Conservation (phyloP, 169 alveolate genomes). For the Eimeria brunetti region DNA sequence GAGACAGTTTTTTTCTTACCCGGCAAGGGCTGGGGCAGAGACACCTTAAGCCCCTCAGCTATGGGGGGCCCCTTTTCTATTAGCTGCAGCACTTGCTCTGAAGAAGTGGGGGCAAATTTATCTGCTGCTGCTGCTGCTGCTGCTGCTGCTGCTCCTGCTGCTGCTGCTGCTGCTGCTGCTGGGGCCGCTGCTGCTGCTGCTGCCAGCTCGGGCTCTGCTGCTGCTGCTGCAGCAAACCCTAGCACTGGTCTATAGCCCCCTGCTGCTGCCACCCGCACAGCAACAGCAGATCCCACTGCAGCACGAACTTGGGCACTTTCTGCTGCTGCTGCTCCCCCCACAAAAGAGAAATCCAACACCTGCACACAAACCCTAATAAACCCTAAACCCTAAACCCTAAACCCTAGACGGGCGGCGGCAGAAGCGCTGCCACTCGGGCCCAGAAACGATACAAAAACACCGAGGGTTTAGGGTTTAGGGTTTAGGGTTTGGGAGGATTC, state of each 20-base stretch:
- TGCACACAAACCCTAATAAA: constrained; percentile 33
- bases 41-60: not conserved
- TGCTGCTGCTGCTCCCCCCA: not conserved
- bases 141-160: too few relatives aligned
- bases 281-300: not conserved
- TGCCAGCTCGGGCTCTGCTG: not conserved
- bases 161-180: too few relatives aligned
- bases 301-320: constrained; percentile 1
- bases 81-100: not conserved
- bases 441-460: too few relatives aligned
- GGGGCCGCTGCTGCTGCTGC: too few relatives aligned
- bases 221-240: not conserved
- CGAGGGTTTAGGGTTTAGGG: too few relatives aligned
- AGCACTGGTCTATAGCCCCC: constrained; percentile 7
- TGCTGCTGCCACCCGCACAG: not conserved
- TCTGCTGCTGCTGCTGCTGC: too few relatives aligned
- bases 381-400: too few relatives aligned
- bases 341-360: constrained; percentile 5
- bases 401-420: too few relatives aligned
- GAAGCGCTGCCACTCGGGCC: too few relatives aligned
- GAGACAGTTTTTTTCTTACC: too few relatives aligned
- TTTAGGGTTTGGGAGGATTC: too few relatives aligned
- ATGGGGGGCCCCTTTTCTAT: not conserved
- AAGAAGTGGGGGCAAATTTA: not conserved
- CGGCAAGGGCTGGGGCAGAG: not conserved